phyloP scores from a whole-genome alignment of 75 land plant species.

The Adiantum capillusveneris region DNA sequence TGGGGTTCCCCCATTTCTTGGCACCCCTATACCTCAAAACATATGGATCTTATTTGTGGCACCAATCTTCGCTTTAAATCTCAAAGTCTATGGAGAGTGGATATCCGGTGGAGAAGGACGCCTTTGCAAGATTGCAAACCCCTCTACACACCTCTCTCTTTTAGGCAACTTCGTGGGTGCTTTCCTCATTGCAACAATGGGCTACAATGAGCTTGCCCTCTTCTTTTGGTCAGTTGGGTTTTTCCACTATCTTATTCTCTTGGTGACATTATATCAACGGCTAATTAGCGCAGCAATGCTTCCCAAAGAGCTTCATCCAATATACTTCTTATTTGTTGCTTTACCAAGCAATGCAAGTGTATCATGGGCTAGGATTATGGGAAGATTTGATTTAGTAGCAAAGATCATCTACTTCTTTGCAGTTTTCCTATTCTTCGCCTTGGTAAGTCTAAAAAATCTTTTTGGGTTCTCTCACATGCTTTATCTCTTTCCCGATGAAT shows the following conservation, averaged over 20 bases:
- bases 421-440: slow-evolving; percentile 31
- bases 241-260: slow-evolving; percentile 43
- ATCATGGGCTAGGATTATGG: slow-evolving; percentile 32
- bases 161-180: slow-evolving; percentile 42
- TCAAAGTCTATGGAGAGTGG: slow-evolving; percentile 52
- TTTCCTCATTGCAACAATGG: slow-evolving; percentile 20
- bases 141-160: slow-evolving; percentile 35
- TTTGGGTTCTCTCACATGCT: too few relatives aligned
- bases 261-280: slow-evolving; percentile 47
- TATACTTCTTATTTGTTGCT: slow-evolving; percentile 41
- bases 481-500: too few relatives aligned
- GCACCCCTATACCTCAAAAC: slow-evolving; percentile 17
- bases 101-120: slow-evolving; percentile 34
- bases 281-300: slow-evolving; percentile 24
- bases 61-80: slow-evolving; percentile 30
- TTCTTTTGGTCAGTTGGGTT: slow-evolving; percentile 42
- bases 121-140: slow-evolving; percentile 36
- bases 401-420: slow-evolving; percentile 33
- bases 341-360: slow-evolving; percentile 38
- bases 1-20: slow-evolving; percentile 50
- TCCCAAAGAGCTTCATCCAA: slow-evolving; percentile 37
- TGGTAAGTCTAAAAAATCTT: slow-evolving; percentile 27
- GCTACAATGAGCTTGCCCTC: slow-evolving; percentile 35
- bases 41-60: slow-evolving; percentile 16
- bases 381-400: slow-evolving; percentile 22